A percentile compares a stretch with the other conserved stretches of the same genome.
Evolutionary conservation across 2,329 filamentous ascomycete genomes (phyloP).

Genomic region (Blastomyces parvus): DNA sequence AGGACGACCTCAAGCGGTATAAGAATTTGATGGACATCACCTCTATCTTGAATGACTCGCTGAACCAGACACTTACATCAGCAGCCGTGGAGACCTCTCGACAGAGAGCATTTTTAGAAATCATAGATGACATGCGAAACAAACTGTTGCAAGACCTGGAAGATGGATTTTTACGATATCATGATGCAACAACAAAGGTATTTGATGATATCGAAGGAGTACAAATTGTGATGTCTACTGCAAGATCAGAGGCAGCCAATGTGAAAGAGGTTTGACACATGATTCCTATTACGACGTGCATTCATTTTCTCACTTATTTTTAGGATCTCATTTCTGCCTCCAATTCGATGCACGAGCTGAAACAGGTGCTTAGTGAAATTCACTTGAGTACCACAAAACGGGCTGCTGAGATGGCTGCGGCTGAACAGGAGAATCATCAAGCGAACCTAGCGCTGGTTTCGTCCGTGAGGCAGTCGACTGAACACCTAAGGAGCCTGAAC

Average conservation of each 20-base stretch:
- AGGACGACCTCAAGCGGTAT: conserved; percentile 34
- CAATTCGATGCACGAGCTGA: conserved; percentile 16
- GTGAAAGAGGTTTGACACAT: conserved; percentile 12
- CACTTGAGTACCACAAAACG: conserved; percentile 21
- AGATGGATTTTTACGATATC: conserved; percentile 20
- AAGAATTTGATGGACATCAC: conserved; percentile 31
- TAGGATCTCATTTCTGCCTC: conserved; percentile 21
- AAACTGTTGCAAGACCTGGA: conserved; percentile 27
- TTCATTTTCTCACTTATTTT: conserved; percentile 4
- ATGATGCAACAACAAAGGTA: conserved; percentile 20
- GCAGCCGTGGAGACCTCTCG: conserved; percentile 23
- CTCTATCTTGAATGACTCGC: conserved; percentile 26
- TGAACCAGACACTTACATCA: conserved; percentile 27
- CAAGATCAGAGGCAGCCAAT: conserved; percentile 7
- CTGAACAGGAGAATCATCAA: conserved; percentile 23
- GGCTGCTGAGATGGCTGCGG: conserved; percentile 21
- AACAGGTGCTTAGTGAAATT: conserved; percentile 4
- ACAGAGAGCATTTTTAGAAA: conserved; percentile 28
- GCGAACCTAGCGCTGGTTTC: conserved; percentile 24
- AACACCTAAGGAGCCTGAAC: conserved; percentile 25
- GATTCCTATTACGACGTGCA: background rate
- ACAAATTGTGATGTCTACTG: conserved; percentile 14
- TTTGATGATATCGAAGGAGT: conserved; percentile 23
- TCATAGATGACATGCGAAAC: conserved; percentile 24
- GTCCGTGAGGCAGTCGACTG: conserved; percentile 26